Evolutionary conservation across 331 rosid species (phyloP).

Genomic region (Quercus phellos): DNA sequence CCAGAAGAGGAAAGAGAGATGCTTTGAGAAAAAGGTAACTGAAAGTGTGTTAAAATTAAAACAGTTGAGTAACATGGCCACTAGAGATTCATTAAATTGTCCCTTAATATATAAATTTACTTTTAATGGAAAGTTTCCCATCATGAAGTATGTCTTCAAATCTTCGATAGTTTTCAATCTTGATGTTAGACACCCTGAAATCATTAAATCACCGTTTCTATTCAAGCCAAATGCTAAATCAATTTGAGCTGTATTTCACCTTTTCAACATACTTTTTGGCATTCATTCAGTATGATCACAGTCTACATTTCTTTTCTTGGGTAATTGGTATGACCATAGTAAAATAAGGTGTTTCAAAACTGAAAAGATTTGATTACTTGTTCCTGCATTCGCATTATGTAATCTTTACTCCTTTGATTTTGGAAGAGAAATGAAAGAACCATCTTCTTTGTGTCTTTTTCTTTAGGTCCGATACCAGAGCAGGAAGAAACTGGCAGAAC

Average conservation of each 20-base stretch:
- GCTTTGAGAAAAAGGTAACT: slow-evolving; percentile 44
- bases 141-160: neutral
- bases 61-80: neutral
- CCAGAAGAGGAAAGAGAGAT: slow-evolving; percentile 40
- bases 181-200: neutral
- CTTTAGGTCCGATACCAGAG: slow-evolving; percentile 36
- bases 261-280: neutral
- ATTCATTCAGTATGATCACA: neutral
- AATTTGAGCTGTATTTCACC: neutral
- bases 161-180: neutral
- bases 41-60: neutral
- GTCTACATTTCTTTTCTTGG: too few species aligned
- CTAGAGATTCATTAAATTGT: neutral
- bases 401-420: neutral
- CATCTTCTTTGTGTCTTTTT: neutral
- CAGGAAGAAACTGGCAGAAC: slow-evolving; percentile 41
- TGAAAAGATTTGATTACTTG: neutral
- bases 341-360: neutral
- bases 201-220: neutral
- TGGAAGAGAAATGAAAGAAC: neutral
- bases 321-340: neutral
- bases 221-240: neutral
- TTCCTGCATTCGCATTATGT: neutral
- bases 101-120: neutral
- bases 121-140: neutral